A percentile compares a stretch with the other conserved stretches of the same genome.
These are phyloP conservation scores for Candida jianshihensis DNA, from an alignment of 805 yeast genomes.

Conservation along the genomic window DNA sequence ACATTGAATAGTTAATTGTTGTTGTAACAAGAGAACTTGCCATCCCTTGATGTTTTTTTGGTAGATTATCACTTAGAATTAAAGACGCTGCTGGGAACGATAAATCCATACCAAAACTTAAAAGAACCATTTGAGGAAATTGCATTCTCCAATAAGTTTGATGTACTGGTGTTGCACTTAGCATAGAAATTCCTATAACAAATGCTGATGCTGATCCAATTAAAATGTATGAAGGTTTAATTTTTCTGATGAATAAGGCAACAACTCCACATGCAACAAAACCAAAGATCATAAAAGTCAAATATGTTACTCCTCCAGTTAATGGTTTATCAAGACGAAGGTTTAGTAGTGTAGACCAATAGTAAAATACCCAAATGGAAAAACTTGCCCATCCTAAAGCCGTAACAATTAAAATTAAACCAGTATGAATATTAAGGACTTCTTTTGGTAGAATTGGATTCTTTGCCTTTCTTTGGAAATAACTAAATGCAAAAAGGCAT, in stretches of 20 bases:
- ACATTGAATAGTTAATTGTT: conserved; percentile 63
- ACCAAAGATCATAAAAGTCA: conserved; percentile 47
- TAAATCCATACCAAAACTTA: conserved; percentile 72
- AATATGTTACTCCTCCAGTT: conserved; percentile 37
- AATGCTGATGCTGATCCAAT: conserved; percentile 47
- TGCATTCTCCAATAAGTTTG: conserved; percentile 55
- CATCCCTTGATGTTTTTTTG: conserved; percentile 64
- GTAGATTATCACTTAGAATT: conserved; percentile 51
- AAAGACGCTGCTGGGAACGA: conserved; percentile 72
- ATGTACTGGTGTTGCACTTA: conserved; percentile 48
- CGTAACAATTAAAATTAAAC: conserved; percentile 42
- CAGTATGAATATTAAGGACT: conserved; percentile 37
- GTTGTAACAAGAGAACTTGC: conserved; percentile 72
- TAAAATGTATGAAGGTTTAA: conserved; percentile 45
- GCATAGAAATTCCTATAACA: conserved; percentile 43
- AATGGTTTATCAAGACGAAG: conserved; percentile 43
- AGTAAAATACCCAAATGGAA: conserved; percentile 67
- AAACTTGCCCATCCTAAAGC: conserved; percentile 73
- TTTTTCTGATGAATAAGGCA: conserved; percentile 37
- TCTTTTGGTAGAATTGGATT: conserved; percentile 50
- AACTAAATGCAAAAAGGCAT: conserved; percentile 37
- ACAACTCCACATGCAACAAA: conserved; percentile 46
- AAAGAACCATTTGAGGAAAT: conserved; percentile 47
- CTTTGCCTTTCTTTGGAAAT: conserved; percentile 37
- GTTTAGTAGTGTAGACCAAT: conserved; percentile 43